These are phyloP conservation scores for Nemania sp. DNA, from an alignment of 2,329 filamentous ascomycete species.

Conservation along the genomic window DNA sequence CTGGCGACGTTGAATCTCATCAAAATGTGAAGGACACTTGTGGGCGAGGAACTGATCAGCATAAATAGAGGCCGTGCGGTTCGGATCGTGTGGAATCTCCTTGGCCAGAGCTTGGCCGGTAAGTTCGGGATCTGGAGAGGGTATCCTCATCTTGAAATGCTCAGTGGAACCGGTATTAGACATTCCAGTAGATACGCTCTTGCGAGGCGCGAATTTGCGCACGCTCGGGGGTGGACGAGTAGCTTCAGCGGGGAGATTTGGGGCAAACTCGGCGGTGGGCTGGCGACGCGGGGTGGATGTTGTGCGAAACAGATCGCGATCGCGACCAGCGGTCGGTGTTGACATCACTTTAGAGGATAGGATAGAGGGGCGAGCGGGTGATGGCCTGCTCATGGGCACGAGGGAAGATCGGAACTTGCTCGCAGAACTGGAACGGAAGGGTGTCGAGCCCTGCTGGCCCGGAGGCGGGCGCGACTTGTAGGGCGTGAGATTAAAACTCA, in stretches of 20 bases:
- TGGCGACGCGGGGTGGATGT: conserved; percentile 47
- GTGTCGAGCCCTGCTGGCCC: conserved; percentile 49
- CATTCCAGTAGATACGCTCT: conserved; percentile 63
- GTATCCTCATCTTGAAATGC: conserved; percentile 69
- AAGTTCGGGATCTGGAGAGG: conserved; percentile 66
- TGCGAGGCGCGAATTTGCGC: conserved; percentile 49
- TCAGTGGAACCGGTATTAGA: conserved; percentile 63
- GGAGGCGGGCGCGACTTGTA: conserved; percentile 48
- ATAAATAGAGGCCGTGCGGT: conserved; percentile 66
- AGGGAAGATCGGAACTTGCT: conserved; percentile 52
- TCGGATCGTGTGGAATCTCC: conserved; percentile 65
- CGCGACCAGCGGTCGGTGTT: conserved; percentile 37
- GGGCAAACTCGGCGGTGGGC: conserved; percentile 48
- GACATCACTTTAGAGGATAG: conserved; percentile 42
- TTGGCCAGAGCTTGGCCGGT: conserved; percentile 67
- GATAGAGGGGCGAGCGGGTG: conserved; percentile 43
- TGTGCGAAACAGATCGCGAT: conserved; percentile 50
- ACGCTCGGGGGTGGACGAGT: conserved; percentile 41
- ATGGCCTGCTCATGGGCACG: conserved; percentile 48
- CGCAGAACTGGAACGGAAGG: conserved; percentile 47
- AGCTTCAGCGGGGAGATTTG: conserved; percentile 46
- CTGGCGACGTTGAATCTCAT: conserved; percentile 70
- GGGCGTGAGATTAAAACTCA: conserved; percentile 48
- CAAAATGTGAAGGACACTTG: conserved; percentile 67
- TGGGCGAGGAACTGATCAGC: conserved; percentile 70